These are phyloP conservation scores for Polygonum aviculare DNA, from an alignment of 148 eudicot genomes.

Conservation along the genomic window DNA sequence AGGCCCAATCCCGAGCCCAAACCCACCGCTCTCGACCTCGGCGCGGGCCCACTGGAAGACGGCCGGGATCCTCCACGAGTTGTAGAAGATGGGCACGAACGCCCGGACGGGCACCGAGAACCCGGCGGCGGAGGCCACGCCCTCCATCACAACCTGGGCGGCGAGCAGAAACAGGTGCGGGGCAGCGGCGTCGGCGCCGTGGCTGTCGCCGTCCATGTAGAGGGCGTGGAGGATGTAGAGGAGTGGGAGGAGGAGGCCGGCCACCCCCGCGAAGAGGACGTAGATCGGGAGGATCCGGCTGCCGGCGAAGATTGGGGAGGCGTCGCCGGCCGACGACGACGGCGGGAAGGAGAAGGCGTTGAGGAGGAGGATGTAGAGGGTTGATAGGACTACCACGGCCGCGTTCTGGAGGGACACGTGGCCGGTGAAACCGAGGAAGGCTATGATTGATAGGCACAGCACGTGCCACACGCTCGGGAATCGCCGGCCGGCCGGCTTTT, in stretches of 20 bases:
- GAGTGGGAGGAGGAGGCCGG: constrained; percentile 62
- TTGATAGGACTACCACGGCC: constrained; percentile 33
- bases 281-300: constrained; percentile 29
- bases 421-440: constrained; percentile 43
- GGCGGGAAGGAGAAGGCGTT: constrained; percentile 48
- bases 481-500: not conserved
- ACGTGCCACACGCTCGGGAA: constrained; percentile 7
- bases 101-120: constrained; percentile 68
- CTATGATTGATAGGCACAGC: constrained; percentile 19
- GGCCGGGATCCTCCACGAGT: constrained; percentile 41
- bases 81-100: constrained; percentile 68
- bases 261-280: constrained; percentile 29
- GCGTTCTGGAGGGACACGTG: constrained; percentile 38
- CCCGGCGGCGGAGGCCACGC: constrained; percentile 33
- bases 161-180: constrained; percentile 68
- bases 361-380: constrained; percentile 46
- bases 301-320: constrained; percentile 13
- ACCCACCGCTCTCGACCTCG: constrained; percentile 35
- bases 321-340: not conserved
- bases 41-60: constrained; percentile 46
- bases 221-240: constrained; percentile 57
- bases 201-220: constrained; percentile 49
- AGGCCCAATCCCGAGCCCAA: constrained; percentile 38
- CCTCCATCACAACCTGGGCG: constrained; percentile 73
- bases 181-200: constrained; percentile 45